Conservation (phyloP, 2,329 filamentous ascomycete species). For the Colletotrichum chlorophyti region DNA sequence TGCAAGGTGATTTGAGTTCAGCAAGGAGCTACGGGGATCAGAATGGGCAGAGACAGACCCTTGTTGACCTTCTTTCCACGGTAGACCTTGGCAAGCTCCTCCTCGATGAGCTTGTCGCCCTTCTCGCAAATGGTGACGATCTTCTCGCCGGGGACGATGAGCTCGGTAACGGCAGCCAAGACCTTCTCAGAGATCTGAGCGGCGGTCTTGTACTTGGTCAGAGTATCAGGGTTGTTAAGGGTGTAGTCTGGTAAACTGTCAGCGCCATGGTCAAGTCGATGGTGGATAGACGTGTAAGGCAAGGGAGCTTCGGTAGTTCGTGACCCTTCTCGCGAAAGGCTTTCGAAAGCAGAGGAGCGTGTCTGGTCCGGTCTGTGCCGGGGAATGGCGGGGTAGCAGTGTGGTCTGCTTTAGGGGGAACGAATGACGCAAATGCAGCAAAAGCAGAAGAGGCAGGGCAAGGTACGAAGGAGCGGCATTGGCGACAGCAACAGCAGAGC, state of each 20-base stretch:
- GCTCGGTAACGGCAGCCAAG: slow-evolving; percentile 79
- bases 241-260: slow-evolving; percentile 71
- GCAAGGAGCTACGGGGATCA: slow-evolving; percentile 26
- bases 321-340: too few relatives aligned
- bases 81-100: slow-evolving; percentile 95
- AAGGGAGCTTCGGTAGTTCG: too few relatives aligned
- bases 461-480: neutral
- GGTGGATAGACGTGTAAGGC: too few relatives aligned
- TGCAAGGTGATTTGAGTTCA: slow-evolving; percentile 40
- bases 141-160: slow-evolving; percentile 85
- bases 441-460: slow-evolving; percentile 34
- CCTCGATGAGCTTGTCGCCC: slow-evolving; percentile 93
- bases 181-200: slow-evolving; percentile 96
- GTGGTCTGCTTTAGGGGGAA: slow-evolving; percentile 31
- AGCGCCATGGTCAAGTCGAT: slow-evolving; percentile 1
- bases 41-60: slow-evolving; percentile 60
- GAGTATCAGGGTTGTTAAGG: slow-evolving; percentile 88
- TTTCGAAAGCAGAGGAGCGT: too few relatives aligned
- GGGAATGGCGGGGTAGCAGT: slow-evolving; percentile 21
- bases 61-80: slow-evolving; percentile 97
- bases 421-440: slow-evolving; percentile 31
- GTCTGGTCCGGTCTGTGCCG: too few relatives aligned
- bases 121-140: slow-evolving; percentile 94
- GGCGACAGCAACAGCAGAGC: slow-evolving; percentile 3
- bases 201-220: slow-evolving; percentile 99